Conservation (phyloP, 495 filamentous ascomycete genomes). For the Barbatosphaeria neglecta region DNA sequence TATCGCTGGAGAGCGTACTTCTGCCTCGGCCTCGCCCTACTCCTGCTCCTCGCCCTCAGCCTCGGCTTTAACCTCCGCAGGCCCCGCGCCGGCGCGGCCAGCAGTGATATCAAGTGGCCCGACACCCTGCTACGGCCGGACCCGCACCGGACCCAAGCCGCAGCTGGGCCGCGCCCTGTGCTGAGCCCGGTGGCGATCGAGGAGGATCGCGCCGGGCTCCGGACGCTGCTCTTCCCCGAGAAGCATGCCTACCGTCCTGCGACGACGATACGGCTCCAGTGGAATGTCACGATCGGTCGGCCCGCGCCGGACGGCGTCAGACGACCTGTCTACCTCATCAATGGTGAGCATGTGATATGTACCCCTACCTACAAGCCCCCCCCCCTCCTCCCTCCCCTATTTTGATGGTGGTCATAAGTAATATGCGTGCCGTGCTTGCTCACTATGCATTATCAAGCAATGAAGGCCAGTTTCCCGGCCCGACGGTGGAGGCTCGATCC, state of each 20-base stretch:
- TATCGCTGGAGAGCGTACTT: background rate
- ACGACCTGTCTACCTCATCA: background rate
- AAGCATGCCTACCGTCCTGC: background rate
- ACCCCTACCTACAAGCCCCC: too few species aligned
- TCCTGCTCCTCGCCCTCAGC: background rate
- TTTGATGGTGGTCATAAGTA: too few species aligned
- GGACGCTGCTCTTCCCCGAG: background rate
- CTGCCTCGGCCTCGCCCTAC: background rate
- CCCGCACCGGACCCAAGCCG: too few species aligned
- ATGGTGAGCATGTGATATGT: too few species aligned
- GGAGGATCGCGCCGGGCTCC: background rate
- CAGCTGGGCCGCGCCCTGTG: too few species aligned
- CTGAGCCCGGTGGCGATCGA: background rate
- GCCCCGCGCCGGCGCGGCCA: background rate
- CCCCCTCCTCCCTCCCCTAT: too few species aligned
- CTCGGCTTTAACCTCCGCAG: background rate
- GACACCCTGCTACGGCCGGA: background rate
- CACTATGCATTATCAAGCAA: too few species aligned
- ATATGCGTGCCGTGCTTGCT: too few species aligned
- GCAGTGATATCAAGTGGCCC: too few species aligned
- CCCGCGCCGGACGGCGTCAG: slow-evolving; percentile 28
- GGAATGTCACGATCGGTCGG: slow-evolving; percentile 19
- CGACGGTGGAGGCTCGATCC: slow-evolving; percentile 5
- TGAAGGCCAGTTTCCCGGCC: slow-evolving; percentile 7
- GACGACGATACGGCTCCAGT: slow-evolving; percentile 6